A percentile compares a stretch with the other conserved stretches of the same genome.
These are phyloP conservation scores for Leucosporidium scottii DNA, from an alignment of 768 basidiomycete species.

Conservation along the genomic window DNA sequence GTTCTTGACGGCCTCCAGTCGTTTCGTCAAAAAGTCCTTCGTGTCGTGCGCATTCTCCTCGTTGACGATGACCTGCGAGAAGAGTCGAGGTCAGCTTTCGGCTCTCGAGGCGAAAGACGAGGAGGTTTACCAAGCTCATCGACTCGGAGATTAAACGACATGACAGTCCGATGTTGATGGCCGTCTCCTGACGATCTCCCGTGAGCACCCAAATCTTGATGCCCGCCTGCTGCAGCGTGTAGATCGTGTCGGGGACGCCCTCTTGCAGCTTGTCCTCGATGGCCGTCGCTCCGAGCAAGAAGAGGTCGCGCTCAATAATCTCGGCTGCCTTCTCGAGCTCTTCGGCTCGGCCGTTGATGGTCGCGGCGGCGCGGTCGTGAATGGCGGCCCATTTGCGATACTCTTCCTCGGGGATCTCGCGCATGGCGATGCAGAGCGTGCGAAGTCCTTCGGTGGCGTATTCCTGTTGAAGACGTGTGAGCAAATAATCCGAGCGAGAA, in stretches of 20 bases:
- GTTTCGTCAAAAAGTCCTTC: constrained; percentile 75
- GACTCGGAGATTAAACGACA: constrained; percentile 95
- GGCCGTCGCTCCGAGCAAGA: constrained; percentile 89
- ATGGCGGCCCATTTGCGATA: constrained; percentile 82
- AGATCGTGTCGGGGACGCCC: constrained; percentile 95
- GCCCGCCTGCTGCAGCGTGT: constrained; percentile 94
- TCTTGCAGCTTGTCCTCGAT: constrained; percentile 99
- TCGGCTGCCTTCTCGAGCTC: constrained; percentile 92
- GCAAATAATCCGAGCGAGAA: constrained; percentile 5
- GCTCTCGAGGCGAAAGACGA: too few species aligned
- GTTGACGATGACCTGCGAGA: constrained; percentile 77
- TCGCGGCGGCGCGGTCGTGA: constrained; percentile 86
- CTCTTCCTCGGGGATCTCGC: constrained; percentile 84
- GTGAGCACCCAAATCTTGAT: constrained; percentile 99
- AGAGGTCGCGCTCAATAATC: constrained; percentile 78
- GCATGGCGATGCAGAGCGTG: constrained; percentile 90
- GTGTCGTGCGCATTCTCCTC: constrained; percentile 77
- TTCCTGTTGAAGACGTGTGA: constrained; percentile 49
- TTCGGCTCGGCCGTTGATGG: constrained; percentile 88
- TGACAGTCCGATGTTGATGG: constrained; percentile 97
- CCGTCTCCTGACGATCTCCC: constrained; percentile 96
- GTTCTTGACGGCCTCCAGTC: constrained; percentile 84
- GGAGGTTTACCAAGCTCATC: constrained; percentile 76
- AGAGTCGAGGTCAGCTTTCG: not conserved
- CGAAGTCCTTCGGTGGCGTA: constrained; percentile 95